These are phyloP conservation scores for Aspergillus mulundensis DNA, from an alignment of 495 filamentous ascomycete species.

Conservation along the genomic window DNA sequence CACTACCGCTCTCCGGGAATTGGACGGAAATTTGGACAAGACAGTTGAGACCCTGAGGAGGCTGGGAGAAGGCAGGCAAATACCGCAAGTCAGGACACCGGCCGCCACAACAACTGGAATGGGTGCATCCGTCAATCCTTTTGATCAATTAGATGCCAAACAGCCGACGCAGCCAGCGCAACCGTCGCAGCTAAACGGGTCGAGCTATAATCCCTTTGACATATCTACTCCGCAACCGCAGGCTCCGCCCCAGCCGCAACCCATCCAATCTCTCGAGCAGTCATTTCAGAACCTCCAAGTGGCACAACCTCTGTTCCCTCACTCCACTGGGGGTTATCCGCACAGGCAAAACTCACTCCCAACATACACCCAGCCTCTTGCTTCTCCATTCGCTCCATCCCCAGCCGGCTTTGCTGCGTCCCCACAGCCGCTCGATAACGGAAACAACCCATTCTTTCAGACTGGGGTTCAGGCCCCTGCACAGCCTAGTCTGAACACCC, in stretches of 20 bases:
- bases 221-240: slow-evolving; percentile 32
- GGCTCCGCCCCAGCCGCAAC: slow-evolving; percentile 33
- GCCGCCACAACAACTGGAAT: slow-evolving; percentile 20
- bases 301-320: slow-evolving; percentile 70
- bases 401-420: slow-evolving; percentile 46
- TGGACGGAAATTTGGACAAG: slow-evolving; percentile 78
- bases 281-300: slow-evolving; percentile 73
- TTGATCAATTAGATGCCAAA: slow-evolving; percentile 43
- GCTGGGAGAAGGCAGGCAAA: slow-evolving; percentile 62
- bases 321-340: slow-evolving; percentile 76
- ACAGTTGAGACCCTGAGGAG: slow-evolving; percentile 77
- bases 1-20: slow-evolving; percentile 68
- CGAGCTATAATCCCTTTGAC: slow-evolving; percentile 67
- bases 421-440: slow-evolving; percentile 38
- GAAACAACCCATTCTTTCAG: slow-evolving; percentile 68
- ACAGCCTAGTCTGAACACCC: slow-evolving; percentile 32
- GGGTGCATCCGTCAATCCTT: slow-evolving; percentile 45
- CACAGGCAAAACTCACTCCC: slow-evolving; percentile 46
- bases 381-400: slow-evolving; percentile 54
- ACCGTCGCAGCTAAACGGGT: slow-evolving; percentile 12
- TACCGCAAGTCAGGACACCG: slow-evolving; percentile 37
- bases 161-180: slow-evolving; percentile 28
- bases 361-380: slow-evolving; percentile 53
- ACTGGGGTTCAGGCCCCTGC: slow-evolving; percentile 37
- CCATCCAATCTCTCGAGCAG: slow-evolving; percentile 57